Conservation (phyloP, 768 basidiomycete genomes). For the Tephrocybe rancida region DNA sequence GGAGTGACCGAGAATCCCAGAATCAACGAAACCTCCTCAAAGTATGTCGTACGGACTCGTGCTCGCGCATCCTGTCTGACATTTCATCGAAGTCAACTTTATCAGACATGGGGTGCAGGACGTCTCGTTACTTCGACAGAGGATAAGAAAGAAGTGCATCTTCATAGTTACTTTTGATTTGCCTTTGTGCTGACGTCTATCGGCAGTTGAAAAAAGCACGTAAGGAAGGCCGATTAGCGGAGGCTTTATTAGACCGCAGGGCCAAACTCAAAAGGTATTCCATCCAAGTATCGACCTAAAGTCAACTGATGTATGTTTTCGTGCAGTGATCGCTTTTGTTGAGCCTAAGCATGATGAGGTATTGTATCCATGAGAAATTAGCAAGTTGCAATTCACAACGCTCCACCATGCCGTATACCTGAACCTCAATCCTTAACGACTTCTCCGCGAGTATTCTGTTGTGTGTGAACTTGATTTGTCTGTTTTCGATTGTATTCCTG, state of each 20-base stretch:
- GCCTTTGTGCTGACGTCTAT: constrained; percentile 1
- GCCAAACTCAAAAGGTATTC: constrained; percentile 81
- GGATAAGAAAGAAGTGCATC: constrained; percentile 73
- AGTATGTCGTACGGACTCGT: constrained; percentile 48
- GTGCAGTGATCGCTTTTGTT: constrained; percentile 55
- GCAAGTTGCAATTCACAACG: too few species aligned
- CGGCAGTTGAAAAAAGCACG: constrained; percentile 73
- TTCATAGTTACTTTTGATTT: neutral
- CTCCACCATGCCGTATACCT: too few species aligned
- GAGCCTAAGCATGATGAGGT: constrained; percentile 9
- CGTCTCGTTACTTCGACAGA: constrained; percentile 65
- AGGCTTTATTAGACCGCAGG: constrained; percentile 77
- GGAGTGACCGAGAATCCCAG: constrained; percentile 49
- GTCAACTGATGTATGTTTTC: neutral
- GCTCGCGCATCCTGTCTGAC: constrained; percentile 7
- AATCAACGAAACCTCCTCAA: constrained; percentile 74
- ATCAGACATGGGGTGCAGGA: constrained; percentile 87
- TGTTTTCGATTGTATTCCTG: too few species aligned
- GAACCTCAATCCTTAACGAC: too few species aligned
- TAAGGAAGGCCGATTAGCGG: constrained; percentile 80
- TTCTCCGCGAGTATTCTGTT: too few species aligned
- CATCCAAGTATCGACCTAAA: neutral
- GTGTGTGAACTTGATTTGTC: too few species aligned
- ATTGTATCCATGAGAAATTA: neutral
- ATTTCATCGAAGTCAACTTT: constrained; percentile 51